These are phyloP conservation scores for Boletus calvinii DNA, from an alignment of 1,284 basidiomycete genomes.

Conservation along the genomic window DNA sequence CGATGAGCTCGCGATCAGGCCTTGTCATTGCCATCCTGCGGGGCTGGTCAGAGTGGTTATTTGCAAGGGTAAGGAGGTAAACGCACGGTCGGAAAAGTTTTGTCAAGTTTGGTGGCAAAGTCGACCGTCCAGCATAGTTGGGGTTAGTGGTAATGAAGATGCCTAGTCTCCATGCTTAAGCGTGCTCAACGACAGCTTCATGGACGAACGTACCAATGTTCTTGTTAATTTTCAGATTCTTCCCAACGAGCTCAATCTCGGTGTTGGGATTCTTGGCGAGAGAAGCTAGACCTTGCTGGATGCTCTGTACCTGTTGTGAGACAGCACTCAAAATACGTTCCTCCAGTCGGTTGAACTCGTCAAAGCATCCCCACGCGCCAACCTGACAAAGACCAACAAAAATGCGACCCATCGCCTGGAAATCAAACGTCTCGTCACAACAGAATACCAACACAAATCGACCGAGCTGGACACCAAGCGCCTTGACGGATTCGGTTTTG, in stretches of 20 bases:
- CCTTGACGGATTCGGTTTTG: conserved; percentile 99
- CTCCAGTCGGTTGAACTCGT: conserved; percentile 97
- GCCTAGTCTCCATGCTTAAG: conserved; percentile 42
- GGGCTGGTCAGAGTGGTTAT: conserved; percentile 11
- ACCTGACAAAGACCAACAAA: conserved; percentile 99
- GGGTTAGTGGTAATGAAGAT: conserved; percentile 99
- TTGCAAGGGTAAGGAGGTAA: background rate
- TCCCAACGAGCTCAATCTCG: conserved; percentile 96
- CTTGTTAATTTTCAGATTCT: conserved; percentile 88
- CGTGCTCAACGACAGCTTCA: conserved; percentile 1
- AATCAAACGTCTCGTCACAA: conserved; percentile 99
- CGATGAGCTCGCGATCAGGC: conserved; percentile 96
- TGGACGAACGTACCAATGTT: conserved; percentile 69
- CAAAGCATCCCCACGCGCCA: conserved; percentile 98
- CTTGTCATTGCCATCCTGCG: conserved; percentile 97
- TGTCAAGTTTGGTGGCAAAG: conserved; percentile 94
- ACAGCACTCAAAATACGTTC: conserved; percentile 98
- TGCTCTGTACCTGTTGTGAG: conserved; percentile 98
- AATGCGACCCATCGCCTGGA: conserved; percentile 99
- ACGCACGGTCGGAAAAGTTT: conserved; percentile 90
- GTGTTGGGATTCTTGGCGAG: conserved; percentile 79
- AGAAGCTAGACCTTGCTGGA: conserved; percentile 90
- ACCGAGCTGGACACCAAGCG: conserved; percentile 95
- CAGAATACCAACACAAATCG: conserved; percentile 99
- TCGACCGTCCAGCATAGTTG: conserved; percentile 96